Conservation (phyloP, 371 early-diverging fungal species). For the Synchytrium microbalum region DNA sequence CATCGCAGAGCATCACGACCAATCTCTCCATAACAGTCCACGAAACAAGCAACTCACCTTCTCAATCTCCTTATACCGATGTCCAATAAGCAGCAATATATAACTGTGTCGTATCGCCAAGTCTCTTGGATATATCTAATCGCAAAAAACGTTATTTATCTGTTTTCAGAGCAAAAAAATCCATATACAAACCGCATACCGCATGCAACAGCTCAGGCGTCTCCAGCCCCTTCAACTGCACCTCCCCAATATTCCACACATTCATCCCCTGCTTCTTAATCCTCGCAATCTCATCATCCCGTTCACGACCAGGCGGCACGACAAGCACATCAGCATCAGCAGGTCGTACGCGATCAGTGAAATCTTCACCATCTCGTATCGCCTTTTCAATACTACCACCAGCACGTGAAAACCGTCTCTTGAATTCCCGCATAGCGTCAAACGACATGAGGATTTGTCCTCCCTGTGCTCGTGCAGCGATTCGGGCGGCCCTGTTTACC, state of each 20-base stretch:
- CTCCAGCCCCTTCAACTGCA: conserved; percentile 80
- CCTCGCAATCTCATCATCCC: conserved; percentile 45
- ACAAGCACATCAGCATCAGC: not conserved
- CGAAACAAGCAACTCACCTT: not conserved
- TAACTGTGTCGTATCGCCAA: not conserved
- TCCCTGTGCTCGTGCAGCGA: conserved; percentile 83
- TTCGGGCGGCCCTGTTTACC: conserved; percentile 83
- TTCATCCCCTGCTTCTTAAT: conserved; percentile 64
- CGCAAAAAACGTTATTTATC: not conserved
- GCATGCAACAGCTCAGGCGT: conserved; percentile 76
- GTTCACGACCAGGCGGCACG: conserved; percentile 1
- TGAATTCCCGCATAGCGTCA: conserved; percentile 24
- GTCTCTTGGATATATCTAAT: conserved; percentile 1
- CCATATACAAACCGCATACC: conserved; percentile 40
- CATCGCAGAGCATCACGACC: too few species aligned
- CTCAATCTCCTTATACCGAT: not conserved
- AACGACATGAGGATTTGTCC: conserved; percentile 64
- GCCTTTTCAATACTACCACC: not conserved
- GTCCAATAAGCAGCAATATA: not conserved
- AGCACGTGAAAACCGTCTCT: not conserved
- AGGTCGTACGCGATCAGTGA: conserved; percentile 10
- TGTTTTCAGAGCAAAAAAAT: conserved; percentile 6
- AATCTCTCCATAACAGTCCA: not conserved
- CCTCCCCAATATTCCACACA: conserved; percentile 68
- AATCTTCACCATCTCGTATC: not conserved